phyloP scores from a whole-genome alignment of 805 yeast species.

The Candida namnaoensis region DNA sequence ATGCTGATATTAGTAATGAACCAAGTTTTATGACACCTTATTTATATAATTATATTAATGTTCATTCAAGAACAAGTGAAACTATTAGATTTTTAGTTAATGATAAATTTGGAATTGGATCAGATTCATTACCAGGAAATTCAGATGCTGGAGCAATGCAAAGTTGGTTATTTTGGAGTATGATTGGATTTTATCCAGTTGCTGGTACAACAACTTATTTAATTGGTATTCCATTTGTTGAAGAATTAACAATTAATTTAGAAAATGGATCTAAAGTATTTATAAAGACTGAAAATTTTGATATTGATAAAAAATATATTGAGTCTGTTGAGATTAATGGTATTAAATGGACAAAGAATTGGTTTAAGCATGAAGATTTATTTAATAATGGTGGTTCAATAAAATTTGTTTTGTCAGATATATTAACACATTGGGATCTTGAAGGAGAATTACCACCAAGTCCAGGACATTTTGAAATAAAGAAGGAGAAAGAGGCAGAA shows the following conservation, averaged over 20 bases:
- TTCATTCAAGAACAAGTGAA: slow-evolving; percentile 21
- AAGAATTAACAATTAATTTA: slow-evolving; percentile 14
- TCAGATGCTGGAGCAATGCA: slow-evolving; percentile 32
- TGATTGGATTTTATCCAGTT: slow-evolving; percentile 26
- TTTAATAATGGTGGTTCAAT: slow-evolving; percentile 20
- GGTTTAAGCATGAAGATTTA: slow-evolving; percentile 23
- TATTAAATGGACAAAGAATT: slow-evolving; percentile 16
- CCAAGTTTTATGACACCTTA: slow-evolving; percentile 28
- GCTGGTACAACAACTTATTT: slow-evolving; percentile 27
- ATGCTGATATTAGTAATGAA: slow-evolving; percentile 28
- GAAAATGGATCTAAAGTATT: slow-evolving; percentile 17
- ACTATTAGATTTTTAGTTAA: slow-evolving; percentile 21
- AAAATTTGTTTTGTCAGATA: slow-evolving; percentile 4
- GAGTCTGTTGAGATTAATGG: slow-evolving; percentile 23
- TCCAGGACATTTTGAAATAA: slow-evolving; percentile 11
- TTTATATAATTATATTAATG: slow-evolving; percentile 23
- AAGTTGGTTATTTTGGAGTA: slow-evolving; percentile 24
- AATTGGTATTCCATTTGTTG: slow-evolving; percentile 22
- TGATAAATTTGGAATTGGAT: slow-evolving; percentile 18
- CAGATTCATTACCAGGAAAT: slow-evolving; percentile 26
- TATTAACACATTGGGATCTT: slow-evolving; percentile 17
- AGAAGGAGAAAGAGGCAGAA: too few relatives aligned
- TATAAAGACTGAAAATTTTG: slow-evolving; percentile 18
- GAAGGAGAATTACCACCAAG: slow-evolving; percentile 20
- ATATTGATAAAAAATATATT: slow-evolving; percentile 17